Evolutionary conservation across 305 asterid genomes (phyloP), one percentile per base, ranked within the genome.

Genomic region (Fraxinus albicans): DNA sequence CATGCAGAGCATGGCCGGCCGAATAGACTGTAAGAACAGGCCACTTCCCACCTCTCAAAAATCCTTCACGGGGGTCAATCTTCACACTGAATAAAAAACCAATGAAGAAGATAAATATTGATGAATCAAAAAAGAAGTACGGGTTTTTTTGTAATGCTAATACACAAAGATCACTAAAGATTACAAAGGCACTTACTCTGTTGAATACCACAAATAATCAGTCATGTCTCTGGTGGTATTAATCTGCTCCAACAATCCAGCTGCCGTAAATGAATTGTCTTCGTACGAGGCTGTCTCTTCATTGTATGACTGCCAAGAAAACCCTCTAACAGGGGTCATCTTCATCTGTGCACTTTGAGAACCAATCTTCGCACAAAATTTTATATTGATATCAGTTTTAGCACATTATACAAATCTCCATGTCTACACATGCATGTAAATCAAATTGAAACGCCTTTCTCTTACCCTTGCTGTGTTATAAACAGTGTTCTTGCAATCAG

Each of bases 1-100:
- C 98, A 88, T 97, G 99, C 94, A 97, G 85, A 8, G 99, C 99
- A 90, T 97, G 99, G 77, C 99, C 99, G 25, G 99, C 99, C 13
- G 99, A 97, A 80, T 87, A 83, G 74, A 95, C 94, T 0, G 97
- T 91, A 73, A 97, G 98, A 82, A 92, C 93, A 7, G 99, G 99
- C 94, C 90, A 89, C 63, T 89, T 88, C 82, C 93, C 97, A 4
- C 94, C 93, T 85, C 87, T 81, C 65, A 97, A 83, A 85, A 89
- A 96, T 38, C 90, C 89, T 90, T 97, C 99, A 38, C 90, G 80
- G 9, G 92, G 78, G 81, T 87, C 92, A 44, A 97, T 93, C 89
- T 85, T 89, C 86, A 97, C 98, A 76, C 99, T 97, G 86, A 73
- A 75, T 73, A 67, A 75, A 23, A 78, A 79, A 70, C 35, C 73